phyloP scores from a whole-genome alignment of 306 rosid genomes.

The Trichosanthes cucumerina region DNA sequence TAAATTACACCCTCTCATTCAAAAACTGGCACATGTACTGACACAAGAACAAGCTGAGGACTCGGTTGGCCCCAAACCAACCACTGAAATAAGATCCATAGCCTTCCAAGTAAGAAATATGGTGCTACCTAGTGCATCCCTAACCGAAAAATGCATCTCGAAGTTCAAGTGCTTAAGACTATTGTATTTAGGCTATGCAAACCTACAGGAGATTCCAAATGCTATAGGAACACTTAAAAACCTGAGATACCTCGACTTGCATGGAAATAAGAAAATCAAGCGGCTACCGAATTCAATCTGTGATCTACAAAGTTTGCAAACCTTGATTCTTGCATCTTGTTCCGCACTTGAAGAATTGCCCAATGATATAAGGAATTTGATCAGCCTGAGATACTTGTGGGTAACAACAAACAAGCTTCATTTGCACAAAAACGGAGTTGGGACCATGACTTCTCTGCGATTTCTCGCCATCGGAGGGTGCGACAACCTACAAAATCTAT shows the following conservation, averaged over 20 bases:
- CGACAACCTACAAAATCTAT: neutral
- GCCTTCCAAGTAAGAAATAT: neutral
- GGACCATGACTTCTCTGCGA: conserved; percentile 1
- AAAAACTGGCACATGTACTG: neutral
- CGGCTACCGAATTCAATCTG: conserved; percentile 10
- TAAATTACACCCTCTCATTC: conserved; percentile 2
- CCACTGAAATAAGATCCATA: neutral
- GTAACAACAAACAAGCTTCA: neutral
- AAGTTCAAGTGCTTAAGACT: neutral
- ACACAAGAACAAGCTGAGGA: neutral
- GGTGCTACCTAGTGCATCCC: neutral
- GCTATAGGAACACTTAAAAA: neutral
- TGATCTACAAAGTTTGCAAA: conserved; percentile 2
- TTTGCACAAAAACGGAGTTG: neutral
- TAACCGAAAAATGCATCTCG: neutral
- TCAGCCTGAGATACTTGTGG: conserved; percentile 6
- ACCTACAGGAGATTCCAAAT: neutral
- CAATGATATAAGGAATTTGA: neutral
- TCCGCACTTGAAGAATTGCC: neutral
- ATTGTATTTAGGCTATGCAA: neutral
- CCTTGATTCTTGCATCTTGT: neutral
- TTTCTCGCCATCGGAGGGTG: conserved; percentile 5
- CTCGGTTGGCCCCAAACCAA: neutral
- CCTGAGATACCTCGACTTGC: conserved; percentile 7
- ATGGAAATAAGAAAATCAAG: neutral